phyloP scores from a whole-genome alignment of 441 rosid genomes.

The Geranium incanum region DNA sequence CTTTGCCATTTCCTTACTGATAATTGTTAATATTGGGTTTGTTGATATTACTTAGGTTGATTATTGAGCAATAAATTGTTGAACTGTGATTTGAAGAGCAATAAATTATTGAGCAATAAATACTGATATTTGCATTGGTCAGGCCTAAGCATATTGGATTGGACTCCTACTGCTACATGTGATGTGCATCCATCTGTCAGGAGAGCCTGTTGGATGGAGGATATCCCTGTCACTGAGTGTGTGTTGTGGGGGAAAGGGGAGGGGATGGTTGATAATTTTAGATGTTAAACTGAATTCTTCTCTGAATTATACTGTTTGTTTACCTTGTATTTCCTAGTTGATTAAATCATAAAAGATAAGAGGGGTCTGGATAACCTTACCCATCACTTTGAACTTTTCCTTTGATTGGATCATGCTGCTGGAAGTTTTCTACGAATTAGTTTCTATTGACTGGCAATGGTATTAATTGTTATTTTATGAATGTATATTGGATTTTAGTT shows the following conservation, averaged over 20 bases:
- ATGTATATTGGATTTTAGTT: not conserved
- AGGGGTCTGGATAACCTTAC: not conserved
- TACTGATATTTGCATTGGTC: constrained; percentile 24
- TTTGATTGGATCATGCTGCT: not conserved
- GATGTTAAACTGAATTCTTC: not conserved
- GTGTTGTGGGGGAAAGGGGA: not conserved
- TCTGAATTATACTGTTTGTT: constrained; percentile 7
- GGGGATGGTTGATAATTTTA: not conserved
- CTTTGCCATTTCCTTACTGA: constrained; percentile 22
- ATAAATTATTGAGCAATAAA: not conserved
- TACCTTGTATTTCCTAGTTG: not conserved
- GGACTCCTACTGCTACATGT: constrained; percentile 15
- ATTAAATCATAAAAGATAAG: not conserved
- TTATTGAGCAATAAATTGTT: constrained; percentile 1
- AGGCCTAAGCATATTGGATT: constrained; percentile 23
- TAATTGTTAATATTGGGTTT: not conserved
- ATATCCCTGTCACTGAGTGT: constrained; percentile 6
- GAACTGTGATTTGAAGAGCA: constrained; percentile 15
- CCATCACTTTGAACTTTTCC: not conserved
- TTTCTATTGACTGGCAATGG: not conserved
- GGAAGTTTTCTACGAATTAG: not conserved
- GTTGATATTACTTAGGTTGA: constrained; percentile 9
- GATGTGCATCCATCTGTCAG: constrained; percentile 9
- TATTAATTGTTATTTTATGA: not conserved
- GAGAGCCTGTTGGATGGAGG: constrained; percentile 27